These are phyloP conservation scores for Eutrema japonicum DNA, from an alignment of 345 rosid genomes.

Conservation along the genomic window DNA sequence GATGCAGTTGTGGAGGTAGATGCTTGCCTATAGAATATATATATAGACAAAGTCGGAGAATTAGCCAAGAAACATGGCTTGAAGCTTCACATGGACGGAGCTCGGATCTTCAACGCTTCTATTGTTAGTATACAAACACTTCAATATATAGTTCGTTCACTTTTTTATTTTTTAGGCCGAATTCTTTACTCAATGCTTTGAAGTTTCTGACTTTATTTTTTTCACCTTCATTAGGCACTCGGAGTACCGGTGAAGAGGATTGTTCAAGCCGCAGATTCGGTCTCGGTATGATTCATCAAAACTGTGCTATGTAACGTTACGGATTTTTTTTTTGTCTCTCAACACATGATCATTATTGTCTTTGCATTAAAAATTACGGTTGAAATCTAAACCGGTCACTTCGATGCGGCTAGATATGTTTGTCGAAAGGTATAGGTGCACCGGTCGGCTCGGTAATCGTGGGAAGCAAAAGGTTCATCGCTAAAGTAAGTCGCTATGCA, in stretches of 20 bases:
- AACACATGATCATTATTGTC: not conserved
- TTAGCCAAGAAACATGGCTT: conserved; percentile 78
- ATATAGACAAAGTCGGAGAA: conserved; percentile 68
- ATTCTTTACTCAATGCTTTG: not conserved
- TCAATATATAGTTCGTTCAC: not conserved
- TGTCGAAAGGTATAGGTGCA: conserved; percentile 93
- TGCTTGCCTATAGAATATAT: conserved; percentile 74
- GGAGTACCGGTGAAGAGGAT: conserved; percentile 84
- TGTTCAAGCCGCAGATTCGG: conserved; percentile 87
- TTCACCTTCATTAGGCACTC: conserved; percentile 58
- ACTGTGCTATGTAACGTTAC: conserved; percentile 15
- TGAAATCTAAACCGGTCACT: conserved; percentile 15
- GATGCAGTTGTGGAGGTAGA: conserved; percentile 83
- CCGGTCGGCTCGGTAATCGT: conserved; percentile 93
- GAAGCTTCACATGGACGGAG: conserved; percentile 96
- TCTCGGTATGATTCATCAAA: conserved; percentile 55
- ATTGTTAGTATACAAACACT: conserved; percentile 57
- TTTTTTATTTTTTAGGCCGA: not conserved
- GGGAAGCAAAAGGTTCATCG: conserved; percentile 75
- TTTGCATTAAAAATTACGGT: not conserved
- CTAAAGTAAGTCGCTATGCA: conserved; percentile 56
- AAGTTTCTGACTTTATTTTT: not conserved
- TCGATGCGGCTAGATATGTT: conserved; percentile 61
- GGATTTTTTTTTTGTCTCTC: not conserved
- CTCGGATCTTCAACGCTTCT: conserved; percentile 93